Base-by-base conservation (phyloP, 2,329 filamentous ascomycete genomes). In the Fusarium cyanostomum region DNA sequence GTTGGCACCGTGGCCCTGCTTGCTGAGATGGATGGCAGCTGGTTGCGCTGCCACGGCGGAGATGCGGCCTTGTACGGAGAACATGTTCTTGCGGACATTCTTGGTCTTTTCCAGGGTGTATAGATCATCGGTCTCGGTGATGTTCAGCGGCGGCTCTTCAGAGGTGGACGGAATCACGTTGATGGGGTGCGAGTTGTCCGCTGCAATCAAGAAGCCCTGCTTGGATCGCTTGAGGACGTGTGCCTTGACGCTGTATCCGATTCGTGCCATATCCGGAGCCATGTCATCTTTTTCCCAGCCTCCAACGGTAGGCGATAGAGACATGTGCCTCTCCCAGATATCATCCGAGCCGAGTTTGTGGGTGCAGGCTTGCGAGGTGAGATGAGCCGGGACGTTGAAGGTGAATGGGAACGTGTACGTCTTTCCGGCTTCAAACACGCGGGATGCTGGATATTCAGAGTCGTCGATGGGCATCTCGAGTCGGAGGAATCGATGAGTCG, bases 241-340 rank as follows among this genome's bases (percentile, higher is more conserved):
- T 4, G 56, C 56, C 33, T 53, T 58, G 46, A 69, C 27, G 37
- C 58, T 55, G 27, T 70, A 70, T 15, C 39, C 59, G 18, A 69
- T 48, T 16, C 48, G 52, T 2, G 66, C 56, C 52, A 67, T 59
- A 0, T 53, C 44, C 0, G 65, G 62, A 5, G 60, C 53, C 48
- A 71, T 56, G 7, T 71, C 68, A 3, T 70, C 61, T 3, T 58
- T 68, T 5, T 67, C 64, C 68, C 68, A 70, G 9, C 43, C 50
- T 1, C 68, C 59, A 7, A 70, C 42, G 0, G 55, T 68, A 1
- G 68, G 59, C 8, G 68, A 68, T 11, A 71, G 37, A 12, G 46
- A 30, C 46, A 60, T 62, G 44, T 70, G 68, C 12, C 31, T 41
- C 24, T 61, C 43, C 48, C 62, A 54, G 1, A 70, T 44, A 12